These are phyloP conservation scores for Lactarius quietus DNA, from an alignment of 768 basidiomycete genomes.

Conservation along the genomic window DNA sequence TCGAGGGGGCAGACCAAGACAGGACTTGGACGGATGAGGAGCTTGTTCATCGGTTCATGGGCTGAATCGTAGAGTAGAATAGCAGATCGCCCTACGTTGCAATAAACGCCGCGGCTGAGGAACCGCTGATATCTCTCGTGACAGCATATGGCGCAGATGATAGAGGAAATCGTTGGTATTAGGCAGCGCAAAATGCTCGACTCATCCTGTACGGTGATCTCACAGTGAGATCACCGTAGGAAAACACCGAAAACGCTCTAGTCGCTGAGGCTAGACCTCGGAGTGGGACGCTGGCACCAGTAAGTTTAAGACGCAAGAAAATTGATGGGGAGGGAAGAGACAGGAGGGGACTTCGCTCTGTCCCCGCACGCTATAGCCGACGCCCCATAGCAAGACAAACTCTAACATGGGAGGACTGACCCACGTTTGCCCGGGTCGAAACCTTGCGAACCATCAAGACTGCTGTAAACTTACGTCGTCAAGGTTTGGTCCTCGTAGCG, in stretches of 20 bases:
- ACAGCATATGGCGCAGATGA: background rate
- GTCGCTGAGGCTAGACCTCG: background rate
- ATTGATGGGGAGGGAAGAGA: background rate
- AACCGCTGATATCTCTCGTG: background rate
- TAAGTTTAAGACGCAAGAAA: background rate
- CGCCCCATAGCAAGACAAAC: background rate
- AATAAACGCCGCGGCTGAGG: background rate
- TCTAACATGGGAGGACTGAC: background rate
- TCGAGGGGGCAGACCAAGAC: constrained; percentile 25
- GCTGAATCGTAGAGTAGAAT: background rate
- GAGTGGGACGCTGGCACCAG: background rate
- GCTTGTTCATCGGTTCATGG: constrained; percentile 6
- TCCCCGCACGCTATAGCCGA: background rate
- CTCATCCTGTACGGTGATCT: background rate
- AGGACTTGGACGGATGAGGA: constrained; percentile 21
- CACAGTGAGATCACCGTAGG: background rate
- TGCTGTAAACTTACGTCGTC: background rate
- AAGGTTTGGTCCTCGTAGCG: background rate
- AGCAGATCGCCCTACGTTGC: background rate
- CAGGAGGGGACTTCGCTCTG: background rate
- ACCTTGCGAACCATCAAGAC: background rate
- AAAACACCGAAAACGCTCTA: background rate
- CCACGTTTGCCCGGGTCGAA: background rate
- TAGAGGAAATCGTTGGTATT: background rate
- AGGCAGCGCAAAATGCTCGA: background rate